Conservation (phyloP, 306 rosid genomes). For the Trichosanthes cucumerina region DNA sequence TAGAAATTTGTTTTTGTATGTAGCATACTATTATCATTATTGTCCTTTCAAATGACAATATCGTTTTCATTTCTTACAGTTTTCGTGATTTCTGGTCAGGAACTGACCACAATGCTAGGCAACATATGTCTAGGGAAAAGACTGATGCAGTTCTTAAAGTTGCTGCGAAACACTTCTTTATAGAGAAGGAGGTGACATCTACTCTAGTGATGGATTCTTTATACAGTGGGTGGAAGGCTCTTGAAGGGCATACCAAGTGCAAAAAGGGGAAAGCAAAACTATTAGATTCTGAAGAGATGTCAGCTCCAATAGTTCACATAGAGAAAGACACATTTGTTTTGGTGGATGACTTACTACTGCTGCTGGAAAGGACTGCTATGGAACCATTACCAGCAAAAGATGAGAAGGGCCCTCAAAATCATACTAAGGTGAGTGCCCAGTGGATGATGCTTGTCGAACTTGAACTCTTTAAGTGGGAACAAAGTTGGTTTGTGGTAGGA, state of each 20-base stretch:
- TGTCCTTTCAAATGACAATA: not conserved
- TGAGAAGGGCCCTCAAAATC: constrained; percentile 99
- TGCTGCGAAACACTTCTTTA: constrained; percentile 83
- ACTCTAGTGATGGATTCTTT: constrained; percentile 98
- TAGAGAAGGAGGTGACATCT: constrained; percentile 96
- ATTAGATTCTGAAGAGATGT: constrained; percentile 69
- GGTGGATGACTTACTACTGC: constrained; percentile 74
- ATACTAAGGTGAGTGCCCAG: constrained; percentile 64
- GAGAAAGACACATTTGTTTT: constrained; percentile 86
- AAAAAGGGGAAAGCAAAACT: constrained; percentile 50
- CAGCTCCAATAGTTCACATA: constrained; percentile 80
- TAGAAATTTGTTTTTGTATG: not conserved
- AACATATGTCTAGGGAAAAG: constrained; percentile 89
- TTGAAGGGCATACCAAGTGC: constrained; percentile 67
- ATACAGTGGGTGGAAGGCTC: constrained; percentile 93
- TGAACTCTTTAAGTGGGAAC: not conserved
- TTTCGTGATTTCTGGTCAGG: constrained; percentile 86
- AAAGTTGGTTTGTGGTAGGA: not conserved
- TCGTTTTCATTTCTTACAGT: constrained; percentile 33
- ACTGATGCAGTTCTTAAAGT: constrained; percentile 76
- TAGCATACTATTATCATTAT: not conserved
- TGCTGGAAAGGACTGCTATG: constrained; percentile 90
- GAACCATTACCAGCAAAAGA: constrained; percentile 98
- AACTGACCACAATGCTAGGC: constrained; percentile 76
- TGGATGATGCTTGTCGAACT: not conserved